Evolutionary conservation across 345 rosid genomes (phyloP).

Genomic region (Gossypium ekmanianum): DNA sequence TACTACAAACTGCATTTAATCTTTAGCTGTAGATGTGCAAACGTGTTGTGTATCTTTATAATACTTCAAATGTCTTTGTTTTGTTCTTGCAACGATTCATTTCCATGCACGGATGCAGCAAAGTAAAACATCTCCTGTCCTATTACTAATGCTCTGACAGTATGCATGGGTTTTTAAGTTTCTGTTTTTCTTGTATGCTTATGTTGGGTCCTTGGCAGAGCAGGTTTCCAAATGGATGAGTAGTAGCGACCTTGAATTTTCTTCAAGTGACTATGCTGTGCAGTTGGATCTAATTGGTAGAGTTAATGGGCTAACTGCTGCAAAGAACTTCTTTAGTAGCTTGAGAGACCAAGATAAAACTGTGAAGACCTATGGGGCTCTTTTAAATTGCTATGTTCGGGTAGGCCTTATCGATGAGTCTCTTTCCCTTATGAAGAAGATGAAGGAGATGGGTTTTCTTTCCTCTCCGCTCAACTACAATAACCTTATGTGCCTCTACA

Average conservation of each 20-base stretch:
- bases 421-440: slow-evolving; percentile 33
- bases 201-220: slow-evolving; percentile 10
- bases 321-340: slow-evolving; percentile 36
- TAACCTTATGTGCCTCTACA: slow-evolving; percentile 38
- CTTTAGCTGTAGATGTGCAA: background rate
- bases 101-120: background rate
- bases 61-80: background rate
- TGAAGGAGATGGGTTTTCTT: slow-evolving; percentile 38
- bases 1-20: background rate
- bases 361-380: slow-evolving; percentile 42
- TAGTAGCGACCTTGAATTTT: slow-evolving; percentile 14
- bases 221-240: slow-evolving; percentile 49
- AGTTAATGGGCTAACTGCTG: slow-evolving; percentile 37
- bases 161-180: background rate
- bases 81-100: background rate
- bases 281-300: slow-evolving; percentile 44
- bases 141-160: background rate
- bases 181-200: background rate
- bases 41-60: background rate
- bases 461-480: slow-evolving; percentile 29
- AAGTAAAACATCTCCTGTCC: background rate
- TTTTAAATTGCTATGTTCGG: slow-evolving; percentile 41
- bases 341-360: slow-evolving; percentile 28
- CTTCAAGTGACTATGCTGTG: slow-evolving; percentile 32
- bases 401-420: slow-evolving; percentile 40